Percentiles rank a stretch among this genome's conserved stretches.
Evolutionary conservation across 345 rosid species (phyloP).

Genomic region (Angophora floribunda): DNA sequence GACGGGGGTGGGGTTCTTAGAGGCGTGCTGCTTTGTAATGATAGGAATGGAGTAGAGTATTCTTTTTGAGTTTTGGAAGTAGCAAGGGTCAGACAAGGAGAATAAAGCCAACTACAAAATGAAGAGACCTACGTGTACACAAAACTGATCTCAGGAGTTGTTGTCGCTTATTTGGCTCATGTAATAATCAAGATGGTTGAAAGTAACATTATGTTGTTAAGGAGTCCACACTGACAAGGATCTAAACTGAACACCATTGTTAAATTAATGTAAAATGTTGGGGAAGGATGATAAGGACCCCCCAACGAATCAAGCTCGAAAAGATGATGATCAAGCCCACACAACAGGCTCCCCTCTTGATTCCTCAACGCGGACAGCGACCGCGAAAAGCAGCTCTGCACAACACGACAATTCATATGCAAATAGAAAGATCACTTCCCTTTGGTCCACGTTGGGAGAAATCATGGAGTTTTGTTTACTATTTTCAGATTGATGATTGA

Average conservation of each 20-base stretch:
- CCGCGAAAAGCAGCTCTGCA: not conserved
- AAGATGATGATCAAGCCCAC: not conserved
- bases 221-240: not conserved
- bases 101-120: not conserved
- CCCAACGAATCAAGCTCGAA: not conserved
- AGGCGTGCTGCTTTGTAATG: not conserved
- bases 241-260: not conserved
- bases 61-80: not conserved
- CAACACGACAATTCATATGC: not conserved
- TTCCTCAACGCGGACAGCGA: not conserved
- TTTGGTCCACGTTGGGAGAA: not conserved
- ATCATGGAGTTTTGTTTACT: not conserved
- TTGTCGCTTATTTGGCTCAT: conserved; percentile 6
- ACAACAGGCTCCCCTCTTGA: not conserved
- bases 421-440: not conserved
- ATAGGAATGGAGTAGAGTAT: not conserved
- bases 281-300: not conserved
- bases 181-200: conserved; percentile 1
- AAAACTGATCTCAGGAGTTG: not conserved
- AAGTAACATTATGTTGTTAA: not conserved
- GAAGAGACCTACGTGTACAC: not conserved
- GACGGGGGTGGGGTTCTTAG: not conserved
- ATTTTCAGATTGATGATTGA: not conserved
- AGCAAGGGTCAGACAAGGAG: not conserved
- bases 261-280: not conserved